Evolutionary conservation across 169 alveolate genomes (phyloP).

Genomic region (Toxoplasma gondii): DNA sequence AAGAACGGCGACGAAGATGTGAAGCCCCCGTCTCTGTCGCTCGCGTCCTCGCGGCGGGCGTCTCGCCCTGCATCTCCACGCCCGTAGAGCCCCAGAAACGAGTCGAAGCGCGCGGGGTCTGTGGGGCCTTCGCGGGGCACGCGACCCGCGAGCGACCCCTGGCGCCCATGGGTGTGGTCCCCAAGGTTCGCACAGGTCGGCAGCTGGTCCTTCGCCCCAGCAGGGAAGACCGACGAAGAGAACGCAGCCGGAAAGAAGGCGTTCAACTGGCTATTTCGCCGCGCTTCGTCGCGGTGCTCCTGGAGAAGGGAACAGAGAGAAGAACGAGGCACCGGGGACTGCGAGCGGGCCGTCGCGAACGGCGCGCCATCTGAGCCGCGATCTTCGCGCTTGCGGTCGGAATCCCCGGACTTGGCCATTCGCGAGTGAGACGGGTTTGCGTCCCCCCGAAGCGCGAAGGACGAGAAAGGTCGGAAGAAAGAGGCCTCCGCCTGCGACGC

Average conservation of each 20-base stretch:
- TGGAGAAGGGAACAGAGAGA: neutral
- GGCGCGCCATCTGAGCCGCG: neutral
- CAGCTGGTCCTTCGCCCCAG: neutral
- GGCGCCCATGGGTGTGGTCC: neutral
- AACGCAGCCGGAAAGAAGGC: neutral
- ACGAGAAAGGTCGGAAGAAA: neutral
- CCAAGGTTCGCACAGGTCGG: neutral
- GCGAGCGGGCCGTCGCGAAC: neutral
- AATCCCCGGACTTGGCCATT: neutral
- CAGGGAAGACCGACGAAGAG: neutral
- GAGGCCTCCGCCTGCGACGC: neutral
- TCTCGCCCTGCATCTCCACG: neutral
- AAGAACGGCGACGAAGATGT: neutral
- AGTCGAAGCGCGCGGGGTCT: neutral
- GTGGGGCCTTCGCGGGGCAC: neutral
- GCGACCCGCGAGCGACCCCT: neutral
- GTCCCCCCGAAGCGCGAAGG: neutral
- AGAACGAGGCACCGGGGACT: neutral
- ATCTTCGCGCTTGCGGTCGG: neutral
- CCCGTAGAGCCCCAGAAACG: neutral
- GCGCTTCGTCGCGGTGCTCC: neutral
- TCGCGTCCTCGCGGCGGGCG: neutral
- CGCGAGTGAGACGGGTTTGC: neutral
- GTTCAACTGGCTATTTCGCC: neutral
- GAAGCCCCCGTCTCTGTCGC: neutral